These are phyloP conservation scores for Rhynchospora tenuis DNA, from an alignment of 176 grass and related monocot genomes.

Conservation along the genomic window DNA sequence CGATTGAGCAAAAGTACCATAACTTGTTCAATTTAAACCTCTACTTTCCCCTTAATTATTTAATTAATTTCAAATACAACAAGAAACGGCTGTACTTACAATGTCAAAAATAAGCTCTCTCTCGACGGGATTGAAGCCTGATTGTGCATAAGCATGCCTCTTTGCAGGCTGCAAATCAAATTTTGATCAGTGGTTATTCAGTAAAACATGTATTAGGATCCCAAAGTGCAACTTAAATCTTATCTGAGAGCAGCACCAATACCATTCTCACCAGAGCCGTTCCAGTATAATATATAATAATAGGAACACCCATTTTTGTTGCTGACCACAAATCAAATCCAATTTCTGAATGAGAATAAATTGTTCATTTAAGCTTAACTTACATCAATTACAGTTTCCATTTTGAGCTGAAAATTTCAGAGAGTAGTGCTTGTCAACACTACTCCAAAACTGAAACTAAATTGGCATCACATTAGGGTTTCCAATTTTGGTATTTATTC, in stretches of 20 bases:
- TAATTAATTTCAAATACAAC: not conserved
- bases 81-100: slow-evolving; percentile 35
- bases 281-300: not conserved
- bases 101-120: slow-evolving; percentile 96
- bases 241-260: not conserved
- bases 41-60: not conserved
- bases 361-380: not conserved
- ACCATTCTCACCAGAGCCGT: not conserved
- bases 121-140: slow-evolving; percentile 73
- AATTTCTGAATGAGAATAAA: not conserved
- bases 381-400: not conserved
- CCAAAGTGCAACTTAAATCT: not conserved
- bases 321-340: not conserved
- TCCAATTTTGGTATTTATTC: not conserved
- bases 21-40: not conserved
- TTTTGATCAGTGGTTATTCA: not conserved
- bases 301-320: not conserved
- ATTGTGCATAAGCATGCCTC: slow-evolving; percentile 77
- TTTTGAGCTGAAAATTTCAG: not conserved
- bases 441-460: not conserved
- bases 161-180: slow-evolving; percentile 61
- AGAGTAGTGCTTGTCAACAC: not conserved
- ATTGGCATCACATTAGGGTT: not conserved
- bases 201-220: not conserved
- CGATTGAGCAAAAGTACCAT: not conserved